phyloP scores from a whole-genome alignment of 208 protist genomes.

The Vickermania ingenoplastis region DNA sequence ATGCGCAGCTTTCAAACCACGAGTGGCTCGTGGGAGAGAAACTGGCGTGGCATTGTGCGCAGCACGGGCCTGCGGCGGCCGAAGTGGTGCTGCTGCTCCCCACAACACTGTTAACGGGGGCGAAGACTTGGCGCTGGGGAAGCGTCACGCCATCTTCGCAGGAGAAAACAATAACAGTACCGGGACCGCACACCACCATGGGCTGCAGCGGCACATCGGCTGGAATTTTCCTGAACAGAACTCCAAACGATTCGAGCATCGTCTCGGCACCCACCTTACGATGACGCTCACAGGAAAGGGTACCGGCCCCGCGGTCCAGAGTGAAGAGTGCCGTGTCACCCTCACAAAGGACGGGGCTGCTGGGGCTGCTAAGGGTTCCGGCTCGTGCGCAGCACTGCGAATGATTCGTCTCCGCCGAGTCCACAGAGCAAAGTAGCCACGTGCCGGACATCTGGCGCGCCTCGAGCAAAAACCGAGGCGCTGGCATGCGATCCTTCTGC shows the following conservation, averaged over 20 bases:
- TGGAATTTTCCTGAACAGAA: constrained; percentile 70
- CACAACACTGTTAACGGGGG: background rate
- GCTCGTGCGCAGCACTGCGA: constrained; percentile 80
- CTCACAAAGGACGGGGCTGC: constrained; percentile 28
- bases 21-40: background rate
- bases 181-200: constrained; percentile 54
- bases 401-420: constrained; percentile 60
- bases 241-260: constrained; percentile 56
- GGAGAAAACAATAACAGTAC: constrained; percentile 75
- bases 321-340: constrained; percentile 62
- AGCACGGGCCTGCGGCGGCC: constrained; percentile 12
- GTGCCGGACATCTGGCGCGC: constrained; percentile 58
- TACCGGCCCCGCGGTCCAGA: constrained; percentile 51
- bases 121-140: constrained; percentile 33
- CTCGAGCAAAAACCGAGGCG: constrained; percentile 10
- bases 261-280: constrained; percentile 19
- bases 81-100: constrained; percentile 9
- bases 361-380: background rate
- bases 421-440: constrained; percentile 74
- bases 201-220: constrained; percentile 40
- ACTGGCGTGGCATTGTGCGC: constrained; percentile 1
- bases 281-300: constrained; percentile 60
- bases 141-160: constrained; percentile 57
- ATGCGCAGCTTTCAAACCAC: background rate
- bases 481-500: background rate